phyloP scores from a whole-genome alignment of 176 grass and related monocot genomes.

The Carex myosuroides region DNA sequence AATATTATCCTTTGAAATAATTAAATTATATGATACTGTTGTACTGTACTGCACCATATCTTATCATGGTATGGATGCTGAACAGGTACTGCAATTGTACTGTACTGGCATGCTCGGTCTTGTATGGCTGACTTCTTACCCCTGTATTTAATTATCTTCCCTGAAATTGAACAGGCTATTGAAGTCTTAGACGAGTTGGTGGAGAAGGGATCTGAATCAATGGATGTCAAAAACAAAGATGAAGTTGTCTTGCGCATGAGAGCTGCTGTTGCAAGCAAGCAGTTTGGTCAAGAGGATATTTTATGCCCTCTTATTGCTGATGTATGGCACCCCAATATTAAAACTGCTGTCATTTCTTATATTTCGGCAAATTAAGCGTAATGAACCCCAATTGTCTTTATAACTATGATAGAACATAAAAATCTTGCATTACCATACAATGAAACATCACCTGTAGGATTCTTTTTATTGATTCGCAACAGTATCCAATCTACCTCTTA shows the following conservation, averaged over 20 bases:
- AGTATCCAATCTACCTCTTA: background rate
- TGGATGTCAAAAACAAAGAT: conserved; percentile 83
- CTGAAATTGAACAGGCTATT: conserved; percentile 29
- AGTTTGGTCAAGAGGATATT: conserved; percentile 79
- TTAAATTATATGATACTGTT: background rate
- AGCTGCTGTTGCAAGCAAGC: conserved; percentile 93
- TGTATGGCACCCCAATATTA: conserved; percentile 37
- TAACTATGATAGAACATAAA: background rate
- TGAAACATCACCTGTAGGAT: background rate
- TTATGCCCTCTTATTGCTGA: conserved; percentile 89
- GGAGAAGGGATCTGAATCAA: conserved; percentile 83
- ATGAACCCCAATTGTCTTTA: background rate
- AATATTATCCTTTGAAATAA: background rate
- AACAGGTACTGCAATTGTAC: background rate
- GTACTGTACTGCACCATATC: background rate
- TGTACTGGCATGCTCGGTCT: background rate
- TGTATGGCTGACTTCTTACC: background rate
- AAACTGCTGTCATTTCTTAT: background rate
- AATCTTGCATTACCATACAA: background rate
- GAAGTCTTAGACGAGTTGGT: conserved; percentile 75
- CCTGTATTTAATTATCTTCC: conserved; percentile 15
- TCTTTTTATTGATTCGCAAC: background rate
- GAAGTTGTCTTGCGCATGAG: conserved; percentile 75
- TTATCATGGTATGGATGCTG: background rate
- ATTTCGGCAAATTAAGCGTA: background rate